These are phyloP conservation scores for Lablab purpureus DNA, from an alignment of 306 rosid species.

Conservation along the genomic window DNA sequence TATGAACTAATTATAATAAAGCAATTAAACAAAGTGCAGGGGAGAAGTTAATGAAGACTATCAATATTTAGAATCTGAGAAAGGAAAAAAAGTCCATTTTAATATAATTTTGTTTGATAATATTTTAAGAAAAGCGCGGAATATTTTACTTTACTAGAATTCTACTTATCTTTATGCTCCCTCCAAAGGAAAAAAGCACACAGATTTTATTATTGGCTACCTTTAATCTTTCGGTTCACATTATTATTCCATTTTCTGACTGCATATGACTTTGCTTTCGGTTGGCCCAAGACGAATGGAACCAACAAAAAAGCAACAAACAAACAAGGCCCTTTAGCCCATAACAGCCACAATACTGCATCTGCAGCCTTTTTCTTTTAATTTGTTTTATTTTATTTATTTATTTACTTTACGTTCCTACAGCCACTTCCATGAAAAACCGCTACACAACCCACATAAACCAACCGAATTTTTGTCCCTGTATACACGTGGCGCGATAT, in stretches of 20 bases:
- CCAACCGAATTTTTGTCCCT: background rate
- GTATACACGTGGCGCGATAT: constrained; percentile 2
- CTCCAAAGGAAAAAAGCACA: background rate
- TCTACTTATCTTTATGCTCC: background rate
- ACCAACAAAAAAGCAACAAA: background rate
- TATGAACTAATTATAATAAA: too few relatives aligned
- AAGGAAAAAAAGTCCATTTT: too few relatives aligned
- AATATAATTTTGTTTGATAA: too few relatives aligned
- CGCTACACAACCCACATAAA: background rate
- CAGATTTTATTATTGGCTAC: background rate
- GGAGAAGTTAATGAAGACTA: too few relatives aligned
- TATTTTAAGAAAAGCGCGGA: too few relatives aligned
- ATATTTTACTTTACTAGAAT: background rate
- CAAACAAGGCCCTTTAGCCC: background rate
- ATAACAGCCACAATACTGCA: background rate
- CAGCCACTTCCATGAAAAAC: background rate
- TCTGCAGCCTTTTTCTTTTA: background rate
- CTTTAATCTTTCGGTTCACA: background rate
- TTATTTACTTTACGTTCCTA: background rate
- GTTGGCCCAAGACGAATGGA: background rate
- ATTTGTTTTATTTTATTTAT: background rate
- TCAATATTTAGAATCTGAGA: too few relatives aligned
- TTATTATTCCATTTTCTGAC: background rate
- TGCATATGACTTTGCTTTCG: background rate
- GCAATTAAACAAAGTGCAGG: too few relatives aligned